These are phyloP conservation scores for Coriaria nepalensis DNA, from an alignment of 306 rosid species.

Conservation along the genomic window DNA sequence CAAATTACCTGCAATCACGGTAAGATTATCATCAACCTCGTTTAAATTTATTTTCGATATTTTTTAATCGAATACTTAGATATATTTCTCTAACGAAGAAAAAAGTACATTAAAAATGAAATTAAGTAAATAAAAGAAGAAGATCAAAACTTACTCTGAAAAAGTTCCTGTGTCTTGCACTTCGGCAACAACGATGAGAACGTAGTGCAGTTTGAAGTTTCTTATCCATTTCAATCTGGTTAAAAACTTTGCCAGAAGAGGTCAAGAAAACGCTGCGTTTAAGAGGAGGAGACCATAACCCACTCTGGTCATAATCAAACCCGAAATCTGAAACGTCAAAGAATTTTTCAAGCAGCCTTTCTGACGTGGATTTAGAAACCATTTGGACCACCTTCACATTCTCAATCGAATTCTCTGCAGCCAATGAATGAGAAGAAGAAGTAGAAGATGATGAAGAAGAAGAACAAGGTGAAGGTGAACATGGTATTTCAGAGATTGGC, in stretches of 20 bases:
- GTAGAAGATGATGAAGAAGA: conserved; percentile 15
- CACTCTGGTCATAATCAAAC: conserved; percentile 69
- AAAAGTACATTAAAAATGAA: not conserved
- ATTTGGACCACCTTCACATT: conserved; percentile 21
- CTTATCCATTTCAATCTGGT: conserved; percentile 37
- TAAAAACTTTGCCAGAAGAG: conserved; percentile 44
- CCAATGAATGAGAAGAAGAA: conserved; percentile 1
- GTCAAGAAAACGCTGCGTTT: conserved; percentile 44
- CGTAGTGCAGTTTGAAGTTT: conserved; percentile 24
- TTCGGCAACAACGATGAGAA: not conserved
- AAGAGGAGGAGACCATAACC: conserved; percentile 78
- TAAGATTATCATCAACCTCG: no score
- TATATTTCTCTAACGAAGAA: not conserved
- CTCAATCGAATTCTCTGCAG: not conserved
- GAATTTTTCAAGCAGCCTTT: conserved; percentile 47
- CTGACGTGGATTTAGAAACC: conserved; percentile 46
- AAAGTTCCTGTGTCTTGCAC: conserved; percentile 18
- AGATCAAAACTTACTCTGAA: conserved; percentile 21
- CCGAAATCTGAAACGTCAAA: conserved; percentile 43
- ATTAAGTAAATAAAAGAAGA: not conserved
- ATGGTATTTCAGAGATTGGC: conserved; percentile 20
- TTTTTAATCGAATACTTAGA: no score
- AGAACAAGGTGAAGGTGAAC: conserved; percentile 9
- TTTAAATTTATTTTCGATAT: no score
- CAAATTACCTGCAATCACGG: no score